Percentiles rank a stretch among this genome's conserved stretches.
Conservation (phyloP, 768 basidiomycete genomes). For the Podaxis mareebaensis region DNA sequence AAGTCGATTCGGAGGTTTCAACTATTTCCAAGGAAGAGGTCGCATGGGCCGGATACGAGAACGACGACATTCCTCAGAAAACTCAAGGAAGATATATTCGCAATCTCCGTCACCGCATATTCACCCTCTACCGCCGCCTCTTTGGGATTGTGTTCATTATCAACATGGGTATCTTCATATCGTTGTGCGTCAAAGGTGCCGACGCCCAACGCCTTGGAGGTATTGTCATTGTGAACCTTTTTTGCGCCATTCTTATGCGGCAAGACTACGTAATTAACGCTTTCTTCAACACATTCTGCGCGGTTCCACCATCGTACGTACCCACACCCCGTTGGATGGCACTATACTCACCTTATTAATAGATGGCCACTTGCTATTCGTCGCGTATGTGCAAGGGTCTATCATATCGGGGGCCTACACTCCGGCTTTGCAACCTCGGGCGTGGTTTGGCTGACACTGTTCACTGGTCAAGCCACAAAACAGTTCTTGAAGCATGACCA, state of each 20-base stretch:
- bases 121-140: constrained; percentile 57
- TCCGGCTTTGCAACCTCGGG: constrained; percentile 59
- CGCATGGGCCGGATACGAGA: constrained; percentile 54
- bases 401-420: constrained; percentile 62
- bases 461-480: constrained; percentile 51
- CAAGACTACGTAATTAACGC: constrained; percentile 61
- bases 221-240: constrained; percentile 48
- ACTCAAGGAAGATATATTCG: constrained; percentile 46
- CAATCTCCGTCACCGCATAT: constrained; percentile 55
- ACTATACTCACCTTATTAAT: constrained; percentile 10
- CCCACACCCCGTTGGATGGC: neutral
- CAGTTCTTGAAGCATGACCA: constrained; percentile 40
- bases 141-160: constrained; percentile 59
- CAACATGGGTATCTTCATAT: constrained; percentile 55
- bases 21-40: constrained; percentile 33
- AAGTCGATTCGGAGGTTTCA: constrained; percentile 27
- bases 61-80: constrained; percentile 53
- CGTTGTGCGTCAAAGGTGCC: constrained; percentile 33
- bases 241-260: constrained; percentile 47
- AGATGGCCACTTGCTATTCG: constrained; percentile 60
- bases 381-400: constrained; percentile 53
- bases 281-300: constrained; percentile 53
- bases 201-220: constrained; percentile 38
- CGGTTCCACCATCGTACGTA: constrained; percentile 50
- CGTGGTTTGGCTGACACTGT: constrained; percentile 51